Conservation (phyloP, 768 basidiomycete genomes). For the Suillus americanus region DNA sequence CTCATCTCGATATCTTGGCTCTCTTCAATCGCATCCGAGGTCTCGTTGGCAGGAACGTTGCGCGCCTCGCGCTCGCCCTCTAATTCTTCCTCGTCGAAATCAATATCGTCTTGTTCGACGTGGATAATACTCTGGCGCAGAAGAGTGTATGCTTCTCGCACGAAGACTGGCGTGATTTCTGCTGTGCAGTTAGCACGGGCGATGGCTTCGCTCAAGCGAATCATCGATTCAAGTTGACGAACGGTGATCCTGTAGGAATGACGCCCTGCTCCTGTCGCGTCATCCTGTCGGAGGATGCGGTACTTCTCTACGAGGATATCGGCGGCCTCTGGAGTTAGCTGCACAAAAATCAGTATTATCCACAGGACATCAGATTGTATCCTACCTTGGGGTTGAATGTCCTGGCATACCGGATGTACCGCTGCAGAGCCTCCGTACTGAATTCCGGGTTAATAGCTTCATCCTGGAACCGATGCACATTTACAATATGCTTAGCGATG, state of each 20-base stretch:
- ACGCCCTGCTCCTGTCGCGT: slow-evolving; percentile 80
- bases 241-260: slow-evolving; percentile 98
- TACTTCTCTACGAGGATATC: slow-evolving; percentile 96
- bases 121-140: slow-evolving; percentile 98
- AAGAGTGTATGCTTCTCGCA: slow-evolving; percentile 92
- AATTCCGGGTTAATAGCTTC: slow-evolving; percentile 96
- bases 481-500: slow-evolving; percentile 95
- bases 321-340: slow-evolving; percentile 93
- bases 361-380: background rate
- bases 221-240: slow-evolving; percentile 97
- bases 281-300: slow-evolving; percentile 87
- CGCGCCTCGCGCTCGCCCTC: slow-evolving; percentile 49
- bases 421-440: slow-evolving; percentile 92
- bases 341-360: slow-evolving; percentile 12
- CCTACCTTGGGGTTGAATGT: slow-evolving; percentile 96
- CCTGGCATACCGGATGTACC: slow-evolving; percentile 95
- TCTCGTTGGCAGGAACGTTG: slow-evolving; percentile 32
- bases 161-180: slow-evolving; percentile 95
- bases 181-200: slow-evolving; percentile 94
- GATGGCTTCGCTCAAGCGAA: slow-evolving; percentile 95
- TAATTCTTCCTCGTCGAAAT: slow-evolving; percentile 91
- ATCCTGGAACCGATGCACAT: slow-evolving; percentile 94
- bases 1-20: slow-evolving; percentile 67
- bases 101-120: slow-evolving; percentile 98
- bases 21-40: slow-evolving; percentile 44